These are phyloP conservation scores for Hansenula sp. DNA, from an alignment of 1,139 yeast genomes.

Conservation along the genomic window DNA sequence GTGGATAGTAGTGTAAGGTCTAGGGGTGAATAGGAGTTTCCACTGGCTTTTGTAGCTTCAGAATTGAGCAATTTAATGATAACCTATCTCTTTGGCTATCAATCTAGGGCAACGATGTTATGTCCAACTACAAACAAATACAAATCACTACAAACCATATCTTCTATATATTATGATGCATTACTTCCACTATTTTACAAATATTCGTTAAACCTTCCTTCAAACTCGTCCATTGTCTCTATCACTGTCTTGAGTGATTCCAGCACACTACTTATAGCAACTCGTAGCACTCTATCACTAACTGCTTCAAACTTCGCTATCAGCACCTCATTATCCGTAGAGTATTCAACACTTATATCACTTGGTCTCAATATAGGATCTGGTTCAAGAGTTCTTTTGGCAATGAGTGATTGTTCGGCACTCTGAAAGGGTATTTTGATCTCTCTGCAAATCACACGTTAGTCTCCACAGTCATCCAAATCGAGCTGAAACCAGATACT, in stretches of 20 bases:
- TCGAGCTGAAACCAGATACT: too few species aligned
- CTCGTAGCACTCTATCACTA: constrained; percentile 63
- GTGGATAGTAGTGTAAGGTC: too few species aligned
- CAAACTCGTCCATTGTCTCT: constrained; percentile 68
- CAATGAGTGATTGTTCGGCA: constrained; percentile 57
- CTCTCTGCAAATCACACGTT: not conserved
- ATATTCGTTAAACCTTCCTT: constrained; percentile 19
- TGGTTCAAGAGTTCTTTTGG: constrained; percentile 55
- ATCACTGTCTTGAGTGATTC: constrained; percentile 65
- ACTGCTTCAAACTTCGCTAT: constrained; percentile 45
- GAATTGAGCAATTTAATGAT: too few species aligned
- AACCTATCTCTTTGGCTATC: too few species aligned
- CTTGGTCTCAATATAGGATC: constrained; percentile 75
- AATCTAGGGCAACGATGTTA: too few species aligned
- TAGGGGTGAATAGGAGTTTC: too few species aligned
- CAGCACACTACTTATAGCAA: constrained; percentile 62
- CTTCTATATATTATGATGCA: too few species aligned
- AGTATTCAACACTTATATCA: constrained; percentile 46
- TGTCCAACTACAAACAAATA: not conserved
- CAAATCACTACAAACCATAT: too few species aligned
- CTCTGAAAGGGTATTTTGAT: constrained; percentile 60
- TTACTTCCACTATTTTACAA: not conserved
- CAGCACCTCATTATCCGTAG: constrained; percentile 28
- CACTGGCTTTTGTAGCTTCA: too few species aligned
- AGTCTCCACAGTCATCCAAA: too few species aligned